Base-by-base conservation (phyloP, 106 monocot species). In the Posidonia australis region DNA sequence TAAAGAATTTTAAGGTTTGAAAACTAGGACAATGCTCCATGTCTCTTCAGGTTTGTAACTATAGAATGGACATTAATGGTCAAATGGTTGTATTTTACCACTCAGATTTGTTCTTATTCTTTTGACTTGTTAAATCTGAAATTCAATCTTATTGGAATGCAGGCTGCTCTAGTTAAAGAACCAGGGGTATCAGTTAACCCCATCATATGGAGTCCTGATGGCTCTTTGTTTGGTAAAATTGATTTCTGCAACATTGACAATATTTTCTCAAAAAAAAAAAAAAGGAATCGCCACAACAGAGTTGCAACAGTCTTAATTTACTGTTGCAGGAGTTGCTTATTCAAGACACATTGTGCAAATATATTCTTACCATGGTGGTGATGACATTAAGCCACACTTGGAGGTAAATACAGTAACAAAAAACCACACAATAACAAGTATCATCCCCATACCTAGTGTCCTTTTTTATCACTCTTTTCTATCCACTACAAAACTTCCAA, bases 161-260 rank as follows among this genome's bases (percentile, higher is more conserved):
- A 94, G 94, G 60, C 65, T 62, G 47, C 84, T 30, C 67, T 94
- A 51, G 82, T 74, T 47, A 94, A 84, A 80, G 94, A 94, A 64
- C 78, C 86, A 13, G 70, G 45, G 5, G 70, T 86, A 10, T 83
- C 79, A 62, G 89, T 94, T 54, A 94, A 86, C 52, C 86, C 86
- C 18, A 65, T 94, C 46, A 77, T 77, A 72, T 94, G 94, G 94
- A 82, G 84, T 41, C 84, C 84, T 44, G 89, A 94, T 77, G 94
- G 94, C 20, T 63, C 65, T 56, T 70, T 86, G 32, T 90, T 90
- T 75, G 94, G 94, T 90, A 79, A 73, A n/a, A n/a, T n/a, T n/a
- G n/a, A n/a, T n/a, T n/a, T n/a, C n/a, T n/a, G n/a, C n/a, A n/a
- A n/a, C n/a, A n/a, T n/a, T n/a, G n/a, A n/a, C n/a, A n/a, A n/a